Evolutionary conservation across 805 yeast genomes (phyloP), one percentile per base, ranked within the genome.

Genomic region (Nakazawaea holstii): DNA sequence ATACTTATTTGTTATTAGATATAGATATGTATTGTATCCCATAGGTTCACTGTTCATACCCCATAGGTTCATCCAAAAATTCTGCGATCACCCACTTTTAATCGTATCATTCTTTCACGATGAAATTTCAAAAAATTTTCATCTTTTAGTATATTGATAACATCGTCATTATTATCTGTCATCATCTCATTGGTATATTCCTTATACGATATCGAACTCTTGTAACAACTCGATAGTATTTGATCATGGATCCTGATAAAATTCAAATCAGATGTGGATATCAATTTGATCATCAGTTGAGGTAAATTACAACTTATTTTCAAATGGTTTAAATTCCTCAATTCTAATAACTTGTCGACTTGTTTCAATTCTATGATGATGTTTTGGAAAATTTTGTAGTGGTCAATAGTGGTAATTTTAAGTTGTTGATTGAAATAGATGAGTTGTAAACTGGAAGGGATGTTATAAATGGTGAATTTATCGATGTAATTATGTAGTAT

Each of bases 401-500:
- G 13, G n/a, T 37, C 47, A 27, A 6, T 29, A 11, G 17, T 35
- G 3, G 41, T 28, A 14, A 5, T n/a, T 15, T 35, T 43, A 32
- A 45, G 13, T 17, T 39, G 35, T n/a, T 31, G 14, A 20, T 39
- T 31, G 35, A 36, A 45, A 30, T 45, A 31, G 4, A 45, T 45
- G 3, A 45, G 30, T 29, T 39, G 43, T 8, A 45, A 20, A 15
- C 11, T 35, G 27, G 27, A 17, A 29, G 48, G 48, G 13, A 45
- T 27, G 6, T 33, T n/a, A 33, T 45, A 39, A 37, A 45, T 39
- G 11, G 43, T 45, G 29, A 45, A 45, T 20, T 45, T 45, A 30
- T 45, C 48, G 39, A 45, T 45, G 20, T 45, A 45, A 35, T 45
- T 45, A n/a, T 33, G 42, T n/a, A 44, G 17, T 24, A 44, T 28